These are phyloP conservation scores for Halophytophthora polymorphica DNA, from an alignment of 352 stramenopile genomes.

Conservation along the genomic window DNA sequence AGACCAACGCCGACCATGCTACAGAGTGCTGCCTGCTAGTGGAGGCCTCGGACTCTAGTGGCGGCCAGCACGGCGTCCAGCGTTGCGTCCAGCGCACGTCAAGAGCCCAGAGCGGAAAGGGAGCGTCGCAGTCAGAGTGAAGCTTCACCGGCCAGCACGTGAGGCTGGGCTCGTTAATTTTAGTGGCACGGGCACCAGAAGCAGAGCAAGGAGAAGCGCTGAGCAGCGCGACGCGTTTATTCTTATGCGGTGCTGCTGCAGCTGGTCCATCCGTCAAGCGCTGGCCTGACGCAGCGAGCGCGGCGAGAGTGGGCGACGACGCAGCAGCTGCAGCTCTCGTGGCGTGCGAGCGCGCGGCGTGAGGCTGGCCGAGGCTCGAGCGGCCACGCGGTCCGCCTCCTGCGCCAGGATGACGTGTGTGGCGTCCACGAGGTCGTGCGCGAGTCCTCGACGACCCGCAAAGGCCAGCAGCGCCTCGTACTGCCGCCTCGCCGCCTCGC, in stretches of 20 bases:
- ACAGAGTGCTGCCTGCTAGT: no score
- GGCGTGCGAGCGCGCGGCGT: constrained; percentile 17
- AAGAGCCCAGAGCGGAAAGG: no score
- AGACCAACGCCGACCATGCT: no score
- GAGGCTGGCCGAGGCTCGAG: background rate
- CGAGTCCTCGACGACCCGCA: constrained; percentile 17
- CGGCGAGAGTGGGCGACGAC: constrained; percentile 21
- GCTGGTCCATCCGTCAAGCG: constrained; percentile 9
- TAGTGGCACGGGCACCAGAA: no score
- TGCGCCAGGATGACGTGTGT: constrained; percentile 25
- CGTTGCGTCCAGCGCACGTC: no score
- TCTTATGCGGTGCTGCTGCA: constrained; percentile 4
- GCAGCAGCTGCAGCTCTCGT: constrained; percentile 2
- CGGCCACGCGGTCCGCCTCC: constrained; percentile 8
- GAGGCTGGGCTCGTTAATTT: no score
- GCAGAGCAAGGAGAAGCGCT: background rate
- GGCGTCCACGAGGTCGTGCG: constrained; percentile 22
- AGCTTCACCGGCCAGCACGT: no score
- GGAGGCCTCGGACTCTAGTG: no score
- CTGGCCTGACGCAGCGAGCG: constrained; percentile 18
- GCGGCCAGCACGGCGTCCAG: no score
- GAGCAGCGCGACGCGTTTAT: constrained; percentile 5
- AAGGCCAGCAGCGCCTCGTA: constrained; percentile 23
- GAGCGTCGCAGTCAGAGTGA: no score
- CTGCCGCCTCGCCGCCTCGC: constrained; percentile 12